phyloP scores from a whole-genome alignment of 1,139 yeast species.

The Zygosaccharomyces pseudobailii region DNA sequence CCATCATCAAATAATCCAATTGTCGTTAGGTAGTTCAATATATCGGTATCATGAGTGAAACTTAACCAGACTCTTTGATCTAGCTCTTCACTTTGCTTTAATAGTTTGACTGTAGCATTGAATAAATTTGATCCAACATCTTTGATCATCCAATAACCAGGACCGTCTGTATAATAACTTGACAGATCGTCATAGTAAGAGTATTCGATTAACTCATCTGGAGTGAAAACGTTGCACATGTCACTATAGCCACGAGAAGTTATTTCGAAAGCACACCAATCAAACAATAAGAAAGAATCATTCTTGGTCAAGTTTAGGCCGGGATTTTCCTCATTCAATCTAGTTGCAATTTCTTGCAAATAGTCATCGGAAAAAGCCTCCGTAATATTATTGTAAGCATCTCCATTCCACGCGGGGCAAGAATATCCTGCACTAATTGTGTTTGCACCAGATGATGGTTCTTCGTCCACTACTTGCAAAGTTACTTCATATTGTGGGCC shows the following conservation, averaged over 20 bases:
- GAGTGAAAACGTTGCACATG: constrained; percentile 50
- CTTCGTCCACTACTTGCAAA: constrained; percentile 31
- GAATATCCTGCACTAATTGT: constrained; percentile 36
- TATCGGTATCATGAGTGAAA: constrained; percentile 58
- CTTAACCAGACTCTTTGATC: constrained; percentile 38
- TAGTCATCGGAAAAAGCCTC: constrained; percentile 26
- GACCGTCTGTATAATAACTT: constrained; percentile 51
- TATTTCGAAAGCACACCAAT: constrained; percentile 55
- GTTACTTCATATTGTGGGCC: constrained; percentile 25
- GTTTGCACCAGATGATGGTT: constrained; percentile 37
- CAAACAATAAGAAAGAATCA: constrained; percentile 45
- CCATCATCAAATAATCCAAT: constrained; percentile 45
- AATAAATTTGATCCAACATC: constrained; percentile 47
- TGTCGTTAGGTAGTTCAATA: constrained; percentile 46
- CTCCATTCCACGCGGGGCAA: constrained; percentile 32
- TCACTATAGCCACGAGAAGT: constrained; percentile 51
- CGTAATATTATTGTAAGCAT: constrained; percentile 20
- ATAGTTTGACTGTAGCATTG: constrained; percentile 39
- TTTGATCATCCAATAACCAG: constrained; percentile 45
- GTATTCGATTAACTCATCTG: constrained; percentile 48
- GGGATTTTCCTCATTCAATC: constrained; percentile 39
- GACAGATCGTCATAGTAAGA: constrained; percentile 45
- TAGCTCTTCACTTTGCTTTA: constrained; percentile 22
- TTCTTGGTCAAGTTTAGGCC: constrained; percentile 40
- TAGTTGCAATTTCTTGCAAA: constrained; percentile 38